Percentiles rank a stretch among this genome's conserved stretches.
Evolutionary conservation across 1,284 basidiomycete species (phyloP).

Genomic region (Grifola frondosa): DNA sequence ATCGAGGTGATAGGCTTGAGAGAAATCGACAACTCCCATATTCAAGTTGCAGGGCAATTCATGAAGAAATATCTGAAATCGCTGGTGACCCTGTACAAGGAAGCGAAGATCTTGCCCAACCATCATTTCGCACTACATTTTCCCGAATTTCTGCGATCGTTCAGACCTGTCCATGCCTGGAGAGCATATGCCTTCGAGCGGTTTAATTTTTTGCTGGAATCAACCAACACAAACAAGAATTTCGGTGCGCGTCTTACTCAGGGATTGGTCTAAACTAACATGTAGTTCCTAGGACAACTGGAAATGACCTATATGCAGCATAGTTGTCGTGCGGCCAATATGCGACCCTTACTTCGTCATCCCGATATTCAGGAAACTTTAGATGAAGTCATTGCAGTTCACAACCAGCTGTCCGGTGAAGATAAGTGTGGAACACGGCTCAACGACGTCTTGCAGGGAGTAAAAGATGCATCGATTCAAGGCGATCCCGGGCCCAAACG

Average conservation of each 20-base stretch:
- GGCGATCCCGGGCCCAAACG: too few relatives aligned
- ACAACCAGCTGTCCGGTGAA: neutral
- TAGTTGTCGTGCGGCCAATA: constrained; percentile 7
- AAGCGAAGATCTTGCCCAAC: constrained; percentile 23
- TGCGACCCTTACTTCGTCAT: too few relatives aligned
- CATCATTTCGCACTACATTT: constrained; percentile 37
- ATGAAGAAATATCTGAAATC: constrained; percentile 25
- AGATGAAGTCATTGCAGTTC: too few relatives aligned
- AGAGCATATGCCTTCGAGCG: constrained; percentile 33
- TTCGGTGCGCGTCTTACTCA: too few relatives aligned
- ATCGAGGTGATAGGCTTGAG: constrained; percentile 25
- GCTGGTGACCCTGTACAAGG: too few relatives aligned
- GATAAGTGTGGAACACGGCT: constrained; percentile 13
- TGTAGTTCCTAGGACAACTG: constrained; percentile 12
- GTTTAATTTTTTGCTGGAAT: constrained; percentile 33
- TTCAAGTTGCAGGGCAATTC: too few relatives aligned
- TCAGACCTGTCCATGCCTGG: constrained; percentile 37
- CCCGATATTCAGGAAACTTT: too few relatives aligned
- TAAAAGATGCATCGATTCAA: too few relatives aligned
- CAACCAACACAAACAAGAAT: constrained; percentile 30
- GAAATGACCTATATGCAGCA: constrained; percentile 12
- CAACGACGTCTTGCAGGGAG: neutral
- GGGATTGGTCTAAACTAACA: too few relatives aligned
- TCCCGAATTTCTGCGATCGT: constrained; percentile 25
- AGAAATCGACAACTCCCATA: constrained; percentile 3